Conservation (phyloP, 495 filamentous ascomycete species). For the Penicillium tannophilum region DNA sequence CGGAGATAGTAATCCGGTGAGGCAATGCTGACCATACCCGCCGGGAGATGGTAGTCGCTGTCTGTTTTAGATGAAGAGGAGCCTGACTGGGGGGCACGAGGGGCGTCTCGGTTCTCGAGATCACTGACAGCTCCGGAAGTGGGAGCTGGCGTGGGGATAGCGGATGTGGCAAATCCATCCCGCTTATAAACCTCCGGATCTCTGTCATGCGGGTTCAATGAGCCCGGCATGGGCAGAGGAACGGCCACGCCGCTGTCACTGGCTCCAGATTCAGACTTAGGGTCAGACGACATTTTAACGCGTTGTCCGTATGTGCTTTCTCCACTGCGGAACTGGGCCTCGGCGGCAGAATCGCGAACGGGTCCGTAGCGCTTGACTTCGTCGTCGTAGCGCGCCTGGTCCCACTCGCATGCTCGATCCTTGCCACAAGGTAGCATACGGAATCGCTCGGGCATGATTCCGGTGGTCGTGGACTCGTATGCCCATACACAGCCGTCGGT, state of each 20-base stretch:
- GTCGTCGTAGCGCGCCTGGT: constrained; percentile 65
- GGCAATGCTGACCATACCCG: constrained; percentile 64
- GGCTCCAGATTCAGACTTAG: constrained; percentile 5
- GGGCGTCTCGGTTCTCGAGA: constrained; percentile 23
- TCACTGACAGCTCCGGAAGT: background rate
- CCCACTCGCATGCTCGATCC: constrained; percentile 69
- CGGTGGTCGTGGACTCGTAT: constrained; percentile 76
- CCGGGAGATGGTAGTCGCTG: constrained; percentile 25
- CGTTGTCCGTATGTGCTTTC: constrained; percentile 31
- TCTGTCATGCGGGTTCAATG: constrained; percentile 29
- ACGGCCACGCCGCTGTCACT: constrained; percentile 10
- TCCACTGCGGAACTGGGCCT: constrained; percentile 32
- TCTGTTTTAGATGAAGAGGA: background rate
- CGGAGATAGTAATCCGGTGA: constrained; percentile 75
- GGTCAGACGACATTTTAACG: constrained; percentile 21
- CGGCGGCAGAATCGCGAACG: constrained; percentile 53
- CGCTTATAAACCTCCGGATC: constrained; percentile 19
- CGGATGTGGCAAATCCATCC: constrained; percentile 13
- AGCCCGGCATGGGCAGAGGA: constrained; percentile 32
- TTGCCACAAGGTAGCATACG: constrained; percentile 67
- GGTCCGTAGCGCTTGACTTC: constrained; percentile 25
- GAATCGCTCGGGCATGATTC: constrained; percentile 89
- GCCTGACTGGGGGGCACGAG: constrained; percentile 17
- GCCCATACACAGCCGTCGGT: constrained; percentile 95
- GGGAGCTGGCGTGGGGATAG: background rate